Evolutionary conservation across 768 basidiomycete genomes (phyloP).

Genomic region (Dacryopinax primogenitus): DNA sequence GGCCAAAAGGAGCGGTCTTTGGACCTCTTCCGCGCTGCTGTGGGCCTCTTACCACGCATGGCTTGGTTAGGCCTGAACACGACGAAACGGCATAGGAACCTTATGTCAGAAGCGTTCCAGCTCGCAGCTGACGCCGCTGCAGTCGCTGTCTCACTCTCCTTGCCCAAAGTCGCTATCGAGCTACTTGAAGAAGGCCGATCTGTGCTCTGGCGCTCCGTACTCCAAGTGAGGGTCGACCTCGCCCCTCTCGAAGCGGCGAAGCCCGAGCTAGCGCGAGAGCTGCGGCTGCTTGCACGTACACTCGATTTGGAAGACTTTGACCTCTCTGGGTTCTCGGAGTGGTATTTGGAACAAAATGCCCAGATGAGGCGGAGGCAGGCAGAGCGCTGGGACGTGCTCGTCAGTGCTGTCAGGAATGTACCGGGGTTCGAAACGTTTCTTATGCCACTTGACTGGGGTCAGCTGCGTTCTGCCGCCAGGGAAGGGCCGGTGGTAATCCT

Average conservation of each 20-base stretch:
- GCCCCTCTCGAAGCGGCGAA: conserved; percentile 15
- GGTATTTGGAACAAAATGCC: conserved; percentile 15
- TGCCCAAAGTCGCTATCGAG: conserved; percentile 24
- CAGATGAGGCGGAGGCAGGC: conserved; percentile 18
- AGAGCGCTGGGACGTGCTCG: conserved; percentile 19
- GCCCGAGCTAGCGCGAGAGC: conserved; percentile 19
- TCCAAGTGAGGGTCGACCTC: conserved; percentile 17
- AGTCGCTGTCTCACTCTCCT: conserved; percentile 21
- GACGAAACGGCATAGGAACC: conserved; percentile 16
- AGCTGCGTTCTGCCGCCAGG: conserved; percentile 16
- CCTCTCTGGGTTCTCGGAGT: background rate
- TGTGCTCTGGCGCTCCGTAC: conserved; percentile 27
- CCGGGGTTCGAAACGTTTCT: conserved; percentile 19
- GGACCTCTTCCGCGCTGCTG: conserved; percentile 23
- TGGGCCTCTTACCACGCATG: conserved; percentile 21
- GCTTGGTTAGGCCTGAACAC: conserved; percentile 18
- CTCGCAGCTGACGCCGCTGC: conserved; percentile 24
- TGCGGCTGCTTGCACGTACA: background rate
- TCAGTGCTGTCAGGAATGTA: conserved; percentile 13
- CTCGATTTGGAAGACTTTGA: conserved; percentile 14
- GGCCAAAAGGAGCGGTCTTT: conserved; percentile 19
- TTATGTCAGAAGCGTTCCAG: conserved; percentile 16
- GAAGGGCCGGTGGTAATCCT: conserved; percentile 19
- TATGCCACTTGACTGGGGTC: conserved; percentile 13
- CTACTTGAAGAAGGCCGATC: conserved; percentile 26